These are phyloP conservation scores for Pilasporangium apinafurcum DNA, from an alignment of 352 stramenopile species.

Conservation along the genomic window DNA sequence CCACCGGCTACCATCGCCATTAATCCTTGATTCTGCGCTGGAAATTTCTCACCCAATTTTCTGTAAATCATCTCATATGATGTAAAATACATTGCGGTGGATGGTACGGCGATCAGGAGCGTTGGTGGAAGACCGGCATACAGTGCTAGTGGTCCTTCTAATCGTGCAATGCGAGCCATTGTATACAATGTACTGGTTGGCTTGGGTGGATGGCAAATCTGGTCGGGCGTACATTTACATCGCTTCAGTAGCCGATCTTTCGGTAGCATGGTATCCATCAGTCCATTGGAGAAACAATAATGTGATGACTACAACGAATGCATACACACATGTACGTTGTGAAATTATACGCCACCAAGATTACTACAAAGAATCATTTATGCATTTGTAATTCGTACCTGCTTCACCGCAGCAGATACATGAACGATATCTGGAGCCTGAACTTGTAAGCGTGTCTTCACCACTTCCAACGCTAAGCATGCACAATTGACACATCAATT, in stretches of 20 bases:
- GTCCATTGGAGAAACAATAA: slow-evolving; percentile 73
- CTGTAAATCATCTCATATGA: slow-evolving; percentile 84
- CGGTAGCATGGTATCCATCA: slow-evolving; percentile 79
- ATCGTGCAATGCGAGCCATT: slow-evolving; percentile 55
- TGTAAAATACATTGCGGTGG: slow-evolving; percentile 92
- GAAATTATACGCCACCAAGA: not conserved
- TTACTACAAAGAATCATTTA: not conserved
- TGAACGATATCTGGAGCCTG: slow-evolving; percentile 55
- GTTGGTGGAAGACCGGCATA: slow-evolving; percentile 85
- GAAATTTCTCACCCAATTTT: slow-evolving; percentile 24
- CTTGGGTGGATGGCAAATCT: slow-evolving; percentile 32
- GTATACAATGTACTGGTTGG: slow-evolving; percentile 49
- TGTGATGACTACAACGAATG: slow-evolving; percentile 37
- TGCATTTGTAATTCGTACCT: slow-evolving; percentile 13
- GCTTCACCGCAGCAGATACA: slow-evolving; percentile 31
- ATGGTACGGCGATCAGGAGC: slow-evolving; percentile 89
- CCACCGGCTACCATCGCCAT: slow-evolving; percentile 46
- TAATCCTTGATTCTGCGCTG: slow-evolving; percentile 24
- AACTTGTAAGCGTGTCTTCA: slow-evolving; percentile 79
- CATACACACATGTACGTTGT: not conserved
- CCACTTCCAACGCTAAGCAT: slow-evolving; percentile 66
- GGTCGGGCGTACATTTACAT: slow-evolving; percentile 40
- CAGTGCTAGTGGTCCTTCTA: slow-evolving; percentile 56
- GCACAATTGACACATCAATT: slow-evolving; percentile 1
- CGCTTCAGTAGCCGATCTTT: slow-evolving; percentile 48